Base-by-base conservation (phyloP, 192 early-diverging fungal genomes). In the Gryganskiella cystojenkinii region DNA sequence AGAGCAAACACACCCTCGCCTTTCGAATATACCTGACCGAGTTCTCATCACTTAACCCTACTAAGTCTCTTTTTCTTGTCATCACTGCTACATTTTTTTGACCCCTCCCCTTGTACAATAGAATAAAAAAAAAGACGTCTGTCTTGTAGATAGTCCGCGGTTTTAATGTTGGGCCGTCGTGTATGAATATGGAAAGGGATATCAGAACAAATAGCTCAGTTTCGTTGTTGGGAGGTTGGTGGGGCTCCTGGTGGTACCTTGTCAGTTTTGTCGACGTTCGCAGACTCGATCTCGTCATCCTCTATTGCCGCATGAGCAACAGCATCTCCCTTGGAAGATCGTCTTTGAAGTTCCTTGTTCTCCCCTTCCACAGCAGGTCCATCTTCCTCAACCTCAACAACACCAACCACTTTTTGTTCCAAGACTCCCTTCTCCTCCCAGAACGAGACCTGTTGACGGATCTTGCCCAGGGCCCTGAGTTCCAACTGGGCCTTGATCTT, bases 401-500 rank as follows among this genome's bases (percentile, higher is more conserved):
- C 66, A 27, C 33, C 43, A 1, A 78, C 66, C 2, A 58, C 65
- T 33, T 63, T 78, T 35, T 78, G 73, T n/a, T 78, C 65, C 3
- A 78, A n/a, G 25, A 78, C 73, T 0, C 73, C 66, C 43, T 58
- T 61, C 17, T 44, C 61, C 46, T 78, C 73, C 66, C 66, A 68
- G 61, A 78, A 78, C 11, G 59, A 68, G 24, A 78, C 66, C 8
- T 69, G 66, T 35, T 69, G 33, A 6, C 66, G 55, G 33, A 78
- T 69, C 56, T 69, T 69, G 49, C 73, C 72, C 22, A 75, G 45
- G 0, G 51, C 17, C 25, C n/a, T 61, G 1, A 63, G 46, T 22
- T 69, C 30, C 11, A 78, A 40, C 14, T 68, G 65, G 13, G 53
- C 73, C 35, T 57, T 67, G 66, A 78, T 67, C 34, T 50, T 46